phyloP scores from a whole-genome alignment of 306 rosid genomes.

The Adenanthera pavonina region DNA sequence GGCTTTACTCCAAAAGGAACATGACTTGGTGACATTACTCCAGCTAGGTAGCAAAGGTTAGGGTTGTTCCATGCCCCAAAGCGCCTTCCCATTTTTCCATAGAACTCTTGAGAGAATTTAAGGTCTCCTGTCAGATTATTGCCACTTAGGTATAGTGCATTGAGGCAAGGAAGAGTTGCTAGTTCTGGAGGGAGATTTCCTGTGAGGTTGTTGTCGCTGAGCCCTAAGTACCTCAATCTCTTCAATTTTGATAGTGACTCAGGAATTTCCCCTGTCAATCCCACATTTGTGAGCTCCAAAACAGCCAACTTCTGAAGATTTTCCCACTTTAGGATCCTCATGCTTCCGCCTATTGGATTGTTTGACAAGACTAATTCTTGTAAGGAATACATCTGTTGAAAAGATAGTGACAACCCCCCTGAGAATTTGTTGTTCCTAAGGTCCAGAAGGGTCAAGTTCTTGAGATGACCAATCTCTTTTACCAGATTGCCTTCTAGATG shows the following conservation, averaged over 20 bases:
- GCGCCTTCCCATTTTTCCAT: constrained; percentile 78
- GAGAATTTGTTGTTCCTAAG: constrained; percentile 71
- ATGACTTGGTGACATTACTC: constrained; percentile 44
- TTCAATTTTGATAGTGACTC: constrained; percentile 69
- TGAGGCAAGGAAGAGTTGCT: constrained; percentile 66
- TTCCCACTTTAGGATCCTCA: constrained; percentile 62
- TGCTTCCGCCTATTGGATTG: constrained; percentile 81
- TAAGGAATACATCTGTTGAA: constrained; percentile 64
- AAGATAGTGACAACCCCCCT: constrained; percentile 67
- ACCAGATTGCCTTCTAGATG: constrained; percentile 58
- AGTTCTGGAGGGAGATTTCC: constrained; percentile 70
- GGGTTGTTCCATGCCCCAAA: constrained; percentile 91
- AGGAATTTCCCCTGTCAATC: constrained; percentile 79
- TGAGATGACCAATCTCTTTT: constrained; percentile 50
- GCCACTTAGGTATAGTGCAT: constrained; percentile 76
- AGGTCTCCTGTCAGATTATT: constrained; percentile 78
- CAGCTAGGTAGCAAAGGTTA: constrained; percentile 68
- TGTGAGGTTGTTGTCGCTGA: constrained; percentile 76
- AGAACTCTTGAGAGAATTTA: constrained; percentile 64
- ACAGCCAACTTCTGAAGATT: constrained; percentile 62
- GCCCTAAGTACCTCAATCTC: constrained; percentile 77
- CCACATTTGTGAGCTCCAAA: constrained; percentile 76
- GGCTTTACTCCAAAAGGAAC: constrained; percentile 82
- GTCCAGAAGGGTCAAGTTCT: constrained; percentile 79
- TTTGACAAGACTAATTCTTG: constrained; percentile 74